Evolutionary conservation across 1,284 basidiomycete genomes (phyloP).

Genomic region (Malassezia globosa): DNA sequence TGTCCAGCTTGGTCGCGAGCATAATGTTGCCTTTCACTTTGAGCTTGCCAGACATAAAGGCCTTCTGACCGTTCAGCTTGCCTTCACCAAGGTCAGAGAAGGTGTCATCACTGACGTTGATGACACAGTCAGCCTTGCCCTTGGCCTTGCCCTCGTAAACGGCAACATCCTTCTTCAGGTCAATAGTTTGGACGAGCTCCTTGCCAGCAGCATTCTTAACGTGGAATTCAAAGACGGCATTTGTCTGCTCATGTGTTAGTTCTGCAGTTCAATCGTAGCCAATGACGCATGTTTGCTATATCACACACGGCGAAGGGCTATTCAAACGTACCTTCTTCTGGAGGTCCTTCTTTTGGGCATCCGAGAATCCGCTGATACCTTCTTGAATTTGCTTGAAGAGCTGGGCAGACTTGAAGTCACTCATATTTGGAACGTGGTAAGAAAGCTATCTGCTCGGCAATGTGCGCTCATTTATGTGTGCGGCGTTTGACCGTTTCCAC

Average conservation of each 20-base stretch:
- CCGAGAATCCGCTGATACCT: conserved; percentile 59
- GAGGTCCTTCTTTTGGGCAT: conserved; percentile 64
- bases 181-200: conserved; percentile 66
- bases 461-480: too few relatives aligned
- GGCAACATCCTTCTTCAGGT: conserved; percentile 64
- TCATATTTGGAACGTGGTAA: too few relatives aligned
- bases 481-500: too few relatives aligned
- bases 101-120: conserved; percentile 44
- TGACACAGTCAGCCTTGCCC: conserved; percentile 46
- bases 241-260: conserved; percentile 58
- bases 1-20: conserved; percentile 35
- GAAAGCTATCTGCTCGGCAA: too few relatives aligned
- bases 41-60: conserved; percentile 38
- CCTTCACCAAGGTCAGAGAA: conserved; percentile 46
- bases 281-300: too few relatives aligned
- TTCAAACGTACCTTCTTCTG: conserved; percentile 64
- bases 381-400: conserved; percentile 52
- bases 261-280: not conserved
- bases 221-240: conserved; percentile 79
- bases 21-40: conserved; percentile 44
- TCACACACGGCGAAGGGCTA: too few relatives aligned
- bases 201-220: conserved; percentile 67
- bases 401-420: conserved; percentile 40
- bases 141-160: conserved; percentile 45
- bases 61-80: conserved; percentile 48